Evolutionary conservation across 495 filamentous ascomycete species (phyloP).

Genomic region (Collariella sp.): DNA sequence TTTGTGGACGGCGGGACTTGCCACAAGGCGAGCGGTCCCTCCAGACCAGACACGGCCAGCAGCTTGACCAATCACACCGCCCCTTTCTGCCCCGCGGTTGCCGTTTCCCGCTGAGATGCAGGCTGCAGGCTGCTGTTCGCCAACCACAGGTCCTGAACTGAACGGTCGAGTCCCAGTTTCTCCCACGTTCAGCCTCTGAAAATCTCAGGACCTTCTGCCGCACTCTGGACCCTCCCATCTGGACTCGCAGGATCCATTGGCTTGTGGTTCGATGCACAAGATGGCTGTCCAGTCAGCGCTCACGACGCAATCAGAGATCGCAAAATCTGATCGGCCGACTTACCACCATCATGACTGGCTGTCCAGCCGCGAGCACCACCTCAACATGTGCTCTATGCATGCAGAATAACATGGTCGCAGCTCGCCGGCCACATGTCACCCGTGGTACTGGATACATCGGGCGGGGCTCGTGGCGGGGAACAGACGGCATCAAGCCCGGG

Average conservation of each 20-base stretch:
- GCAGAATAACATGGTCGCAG: conserved; percentile 1
- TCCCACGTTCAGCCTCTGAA: no score
- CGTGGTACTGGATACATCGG: not conserved
- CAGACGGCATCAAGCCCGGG: not conserved
- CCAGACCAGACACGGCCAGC: conserved; percentile 1
- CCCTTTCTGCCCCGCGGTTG: conserved; percentile 1
- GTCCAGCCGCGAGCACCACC: not conserved
- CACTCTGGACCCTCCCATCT: no score
- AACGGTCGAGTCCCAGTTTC: not conserved
- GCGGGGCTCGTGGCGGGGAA: not conserved
- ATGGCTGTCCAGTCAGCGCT: not conserved
- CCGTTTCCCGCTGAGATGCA: not conserved
- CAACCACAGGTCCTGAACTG: not conserved
- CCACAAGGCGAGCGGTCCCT: conserved; percentile 21
- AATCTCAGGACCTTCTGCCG: no score
- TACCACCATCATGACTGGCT: not conserved
- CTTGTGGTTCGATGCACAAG: conserved; percentile 2
- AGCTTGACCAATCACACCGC: not conserved
- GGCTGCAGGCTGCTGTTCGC: not conserved
- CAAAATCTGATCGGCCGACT: not conserved
- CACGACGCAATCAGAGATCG: not conserved
- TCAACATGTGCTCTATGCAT: not conserved
- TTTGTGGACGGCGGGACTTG: conserved; percentile 6
- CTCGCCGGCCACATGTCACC: not conserved
- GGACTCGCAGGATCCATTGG: not conserved